Conservation (phyloP, 140 eudicot genomes). For the Stevia rebaudiana region DNA sequence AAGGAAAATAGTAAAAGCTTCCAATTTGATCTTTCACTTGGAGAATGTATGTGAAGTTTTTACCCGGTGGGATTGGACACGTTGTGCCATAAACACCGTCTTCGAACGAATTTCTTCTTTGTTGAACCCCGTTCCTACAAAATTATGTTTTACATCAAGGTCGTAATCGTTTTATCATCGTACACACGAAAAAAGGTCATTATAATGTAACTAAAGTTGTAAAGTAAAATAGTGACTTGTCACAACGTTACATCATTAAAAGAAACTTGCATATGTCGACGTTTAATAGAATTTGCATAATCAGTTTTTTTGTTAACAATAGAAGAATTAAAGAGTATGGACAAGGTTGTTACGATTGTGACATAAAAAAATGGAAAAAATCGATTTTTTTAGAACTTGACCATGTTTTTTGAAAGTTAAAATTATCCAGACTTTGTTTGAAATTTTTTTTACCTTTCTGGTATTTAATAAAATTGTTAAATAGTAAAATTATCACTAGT, state of each 20-base stretch:
- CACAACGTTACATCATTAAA: not conserved
- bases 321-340: not conserved
- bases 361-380: not conserved
- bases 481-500: not conserved
- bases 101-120: constrained; percentile 71
- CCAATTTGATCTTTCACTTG: constrained; percentile 94
- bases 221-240: not conserved
- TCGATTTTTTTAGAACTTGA: not conserved
- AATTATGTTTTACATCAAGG: not conserved
- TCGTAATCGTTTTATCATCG: not conserved
- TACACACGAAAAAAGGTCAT: not conserved
- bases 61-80: constrained; percentile 87
- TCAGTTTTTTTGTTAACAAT: not conserved
- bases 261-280: not conserved
- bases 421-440: too few species aligned
- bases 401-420: not conserved
- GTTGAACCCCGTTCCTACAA: constrained; percentile 73
- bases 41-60: constrained; percentile 72
- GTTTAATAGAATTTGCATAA: not conserved
- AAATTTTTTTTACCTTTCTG: too few species aligned
- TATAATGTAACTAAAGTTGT: not conserved
- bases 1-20: constrained; percentile 79
- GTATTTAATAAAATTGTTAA: not conserved
- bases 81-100: constrained; percentile 87
- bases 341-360: not conserved